These are phyloP conservation scores for Marasmius tenuissimus DNA, from an alignment of 1,284 basidiomycete genomes.

Conservation along the genomic window DNA sequence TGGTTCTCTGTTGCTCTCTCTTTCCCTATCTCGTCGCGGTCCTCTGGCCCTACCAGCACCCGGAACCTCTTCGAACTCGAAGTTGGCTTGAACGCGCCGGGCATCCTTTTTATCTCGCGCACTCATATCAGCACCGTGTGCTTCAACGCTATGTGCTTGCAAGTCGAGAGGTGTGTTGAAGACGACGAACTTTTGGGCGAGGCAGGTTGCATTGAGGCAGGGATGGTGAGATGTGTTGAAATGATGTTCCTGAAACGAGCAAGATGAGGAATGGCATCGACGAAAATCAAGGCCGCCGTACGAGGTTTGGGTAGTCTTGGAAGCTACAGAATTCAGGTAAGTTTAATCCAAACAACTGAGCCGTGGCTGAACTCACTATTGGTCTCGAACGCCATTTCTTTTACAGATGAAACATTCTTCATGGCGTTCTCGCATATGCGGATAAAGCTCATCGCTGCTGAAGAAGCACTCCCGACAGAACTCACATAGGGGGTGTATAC, in stretches of 20 bases:
- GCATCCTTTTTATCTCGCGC: conserved; percentile 78
- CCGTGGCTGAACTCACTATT: conserved; percentile 68
- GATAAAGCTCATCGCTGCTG: conserved; percentile 88
- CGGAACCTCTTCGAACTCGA: conserved; percentile 66
- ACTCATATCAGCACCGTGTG: conserved; percentile 82
- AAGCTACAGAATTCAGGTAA: conserved; percentile 51
- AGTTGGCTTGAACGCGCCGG: conserved; percentile 77
- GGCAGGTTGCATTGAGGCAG: conserved; percentile 76
- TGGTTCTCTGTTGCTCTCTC: conserved; percentile 50
- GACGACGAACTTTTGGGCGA: conserved; percentile 92
- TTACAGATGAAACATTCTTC: conserved; percentile 98
- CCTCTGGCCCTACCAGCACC: conserved; percentile 31
- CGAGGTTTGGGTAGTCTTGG: conserved; percentile 73
- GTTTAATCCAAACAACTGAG: conserved; percentile 2
- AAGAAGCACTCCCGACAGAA: conserved; percentile 94
- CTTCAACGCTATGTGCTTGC: conserved; percentile 88
- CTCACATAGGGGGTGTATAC: conserved; percentile 82
- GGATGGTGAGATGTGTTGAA: conserved; percentile 75
- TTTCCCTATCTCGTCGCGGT: conserved; percentile 14
- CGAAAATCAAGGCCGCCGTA: conserved; percentile 34
- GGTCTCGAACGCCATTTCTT: conserved; percentile 72
- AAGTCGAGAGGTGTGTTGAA: conserved; percentile 89
- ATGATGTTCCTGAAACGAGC: conserved; percentile 57
- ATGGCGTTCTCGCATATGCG: conserved; percentile 92
- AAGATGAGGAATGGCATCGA: background rate